These are phyloP conservation scores for Phaseolus lunatus DNA, from an alignment of 306 rosid genomes.

Conservation along the genomic window DNA sequence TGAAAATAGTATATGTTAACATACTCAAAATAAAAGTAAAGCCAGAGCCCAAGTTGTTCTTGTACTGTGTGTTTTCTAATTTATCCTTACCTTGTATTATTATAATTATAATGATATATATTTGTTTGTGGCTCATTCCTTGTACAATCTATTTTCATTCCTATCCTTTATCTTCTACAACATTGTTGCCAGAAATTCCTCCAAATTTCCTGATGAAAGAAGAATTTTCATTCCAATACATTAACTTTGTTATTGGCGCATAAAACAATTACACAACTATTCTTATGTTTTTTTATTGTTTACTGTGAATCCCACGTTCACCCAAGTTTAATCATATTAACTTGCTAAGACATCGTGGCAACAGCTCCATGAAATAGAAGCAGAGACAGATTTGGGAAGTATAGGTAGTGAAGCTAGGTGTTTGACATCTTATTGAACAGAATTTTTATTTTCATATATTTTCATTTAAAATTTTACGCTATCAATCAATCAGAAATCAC, in stretches of 20 bases:
- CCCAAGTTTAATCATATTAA: conserved; percentile 12
- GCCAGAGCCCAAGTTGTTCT: not conserved
- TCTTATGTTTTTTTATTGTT: not conserved
- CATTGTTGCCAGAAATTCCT: conserved; percentile 15
- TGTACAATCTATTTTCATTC: not conserved
- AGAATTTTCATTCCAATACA: not conserved
- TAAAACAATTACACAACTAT: not conserved
- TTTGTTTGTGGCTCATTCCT: not conserved
- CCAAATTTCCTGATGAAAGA: conserved; percentile 18
- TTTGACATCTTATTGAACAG: not conserved
- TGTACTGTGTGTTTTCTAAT: not conserved
- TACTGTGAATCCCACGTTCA: not conserved
- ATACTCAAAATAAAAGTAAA: not conserved
- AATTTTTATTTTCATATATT: not conserved
- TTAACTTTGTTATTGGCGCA: conserved; percentile 15
- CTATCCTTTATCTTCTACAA: conserved; percentile 2
- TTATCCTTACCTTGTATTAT: not conserved
- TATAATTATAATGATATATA: too few relatives aligned
- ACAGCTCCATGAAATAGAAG: conserved; percentile 7
- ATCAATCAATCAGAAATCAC: not conserved
- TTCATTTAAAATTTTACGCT: not conserved
- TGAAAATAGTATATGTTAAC: not conserved
- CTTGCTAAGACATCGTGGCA: conserved; percentile 31
- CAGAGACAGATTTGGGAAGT: not conserved
- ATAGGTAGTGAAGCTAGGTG: conserved; percentile 17